Evolutionary conservation across 495 filamentous ascomycete species (phyloP).

Genomic region (Xylaria palmicola): DNA sequence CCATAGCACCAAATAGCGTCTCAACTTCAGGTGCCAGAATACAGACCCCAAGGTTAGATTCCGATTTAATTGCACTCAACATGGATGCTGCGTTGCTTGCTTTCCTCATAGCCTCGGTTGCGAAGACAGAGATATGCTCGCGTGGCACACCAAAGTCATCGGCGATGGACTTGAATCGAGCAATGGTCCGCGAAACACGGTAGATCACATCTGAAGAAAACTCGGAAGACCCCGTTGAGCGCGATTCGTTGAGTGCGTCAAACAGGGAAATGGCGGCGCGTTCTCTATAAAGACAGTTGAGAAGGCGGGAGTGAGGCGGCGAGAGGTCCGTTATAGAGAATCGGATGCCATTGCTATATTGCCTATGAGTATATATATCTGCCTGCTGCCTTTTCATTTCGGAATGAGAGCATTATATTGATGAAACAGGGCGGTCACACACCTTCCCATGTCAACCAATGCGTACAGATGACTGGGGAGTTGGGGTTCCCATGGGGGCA

Average conservation of each 20-base stretch:
- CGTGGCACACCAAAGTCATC: slow-evolving; percentile 63
- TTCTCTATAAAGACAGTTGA: slow-evolving; percentile 75
- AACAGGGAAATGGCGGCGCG: slow-evolving; percentile 85
- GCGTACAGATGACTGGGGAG: slow-evolving; percentile 49
- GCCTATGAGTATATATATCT: background rate
- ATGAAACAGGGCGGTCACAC: slow-evolving; percentile 20
- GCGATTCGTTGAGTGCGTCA: slow-evolving; percentile 64
- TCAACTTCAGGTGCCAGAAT: slow-evolving; percentile 79
- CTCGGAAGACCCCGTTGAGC: slow-evolving; percentile 42
- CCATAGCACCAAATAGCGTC: slow-evolving; percentile 78
- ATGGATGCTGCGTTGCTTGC: slow-evolving; percentile 73
- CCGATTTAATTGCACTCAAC: slow-evolving; percentile 57
- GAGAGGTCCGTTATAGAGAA: slow-evolving; percentile 85
- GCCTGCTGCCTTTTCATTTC: slow-evolving; percentile 10
- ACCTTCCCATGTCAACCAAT: slow-evolving; percentile 78
- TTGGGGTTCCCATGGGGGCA: slow-evolving; percentile 45
- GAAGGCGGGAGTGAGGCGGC: slow-evolving; percentile 64
- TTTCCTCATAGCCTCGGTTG: slow-evolving; percentile 84
- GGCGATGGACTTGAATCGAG: slow-evolving; percentile 74
- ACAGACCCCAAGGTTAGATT: slow-evolving; percentile 64
- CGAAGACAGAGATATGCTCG: slow-evolving; percentile 68
- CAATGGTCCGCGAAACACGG: slow-evolving; percentile 60
- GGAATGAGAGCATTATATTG: background rate
- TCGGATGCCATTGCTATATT: slow-evolving; percentile 82
- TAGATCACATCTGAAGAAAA: slow-evolving; percentile 66